Conservation (phyloP, 306 rosid species). For the Cotoneaster glaucophyllus region DNA sequence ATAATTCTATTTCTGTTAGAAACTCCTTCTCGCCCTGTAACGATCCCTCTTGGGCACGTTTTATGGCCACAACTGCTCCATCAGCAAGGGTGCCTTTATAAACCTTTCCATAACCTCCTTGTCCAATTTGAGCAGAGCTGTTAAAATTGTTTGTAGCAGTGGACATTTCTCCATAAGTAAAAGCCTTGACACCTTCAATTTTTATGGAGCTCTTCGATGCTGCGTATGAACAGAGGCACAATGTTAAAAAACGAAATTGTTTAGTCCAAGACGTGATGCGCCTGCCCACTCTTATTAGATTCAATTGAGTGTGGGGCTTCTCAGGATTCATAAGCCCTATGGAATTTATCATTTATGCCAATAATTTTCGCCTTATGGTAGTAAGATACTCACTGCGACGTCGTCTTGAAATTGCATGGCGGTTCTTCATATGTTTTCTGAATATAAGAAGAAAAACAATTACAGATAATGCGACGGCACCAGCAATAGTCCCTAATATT, state of each 20-base stretch:
- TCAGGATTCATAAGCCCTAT: background rate
- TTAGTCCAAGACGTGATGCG: background rate
- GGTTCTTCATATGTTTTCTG: constrained; percentile 32
- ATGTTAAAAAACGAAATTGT: background rate
- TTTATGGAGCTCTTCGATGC: constrained; percentile 49
- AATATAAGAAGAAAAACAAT: constrained; percentile 54
- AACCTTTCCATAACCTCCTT: constrained; percentile 84
- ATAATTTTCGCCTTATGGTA: background rate
- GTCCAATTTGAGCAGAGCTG: constrained; percentile 56
- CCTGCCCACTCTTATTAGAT: background rate
- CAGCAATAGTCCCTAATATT: constrained; percentile 65
- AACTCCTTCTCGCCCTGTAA: constrained; percentile 86
- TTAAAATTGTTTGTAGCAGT: constrained; percentile 59
- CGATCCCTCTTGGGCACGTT: constrained; percentile 81
- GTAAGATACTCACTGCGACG: constrained; percentile 61
- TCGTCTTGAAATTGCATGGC: constrained; percentile 36
- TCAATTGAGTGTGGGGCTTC: background rate
- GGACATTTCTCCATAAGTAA: constrained; percentile 54
- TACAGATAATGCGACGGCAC: constrained; percentile 57
- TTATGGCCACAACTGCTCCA: constrained; percentile 64
- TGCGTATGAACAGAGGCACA: constrained; percentile 29
- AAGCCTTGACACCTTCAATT: constrained; percentile 62
- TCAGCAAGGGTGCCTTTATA: constrained; percentile 61
- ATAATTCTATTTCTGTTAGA: constrained; percentile 71
- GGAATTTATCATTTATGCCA: background rate